Percentiles rank a stretch among this genome's conserved stretches.
phyloP scores from a whole-genome alignment of 352 stramenopile genomes.

The Globisporangium echinulatum region DNA sequence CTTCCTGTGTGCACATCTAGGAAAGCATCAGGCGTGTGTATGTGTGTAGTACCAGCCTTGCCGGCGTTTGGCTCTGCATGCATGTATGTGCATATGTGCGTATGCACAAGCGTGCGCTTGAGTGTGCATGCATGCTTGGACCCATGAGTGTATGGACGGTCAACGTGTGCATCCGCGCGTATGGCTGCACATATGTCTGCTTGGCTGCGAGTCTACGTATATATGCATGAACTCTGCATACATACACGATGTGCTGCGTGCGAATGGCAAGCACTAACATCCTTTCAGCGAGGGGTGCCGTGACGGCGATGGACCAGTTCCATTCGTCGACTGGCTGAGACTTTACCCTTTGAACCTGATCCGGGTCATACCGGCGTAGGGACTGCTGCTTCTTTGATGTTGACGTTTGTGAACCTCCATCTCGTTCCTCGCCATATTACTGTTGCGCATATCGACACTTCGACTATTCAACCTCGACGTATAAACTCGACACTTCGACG shows the following conservation, averaged over 20 bases:
- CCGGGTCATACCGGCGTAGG: constrained; percentile 57
- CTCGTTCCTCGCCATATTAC: constrained; percentile 3
- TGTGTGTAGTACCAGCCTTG: no score
- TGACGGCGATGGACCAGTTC: constrained; percentile 40
- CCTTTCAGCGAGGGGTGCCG: constrained; percentile 46
- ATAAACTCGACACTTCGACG: background rate
- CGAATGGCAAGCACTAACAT: constrained; percentile 22
- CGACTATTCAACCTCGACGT: background rate
- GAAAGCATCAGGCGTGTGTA: no score
- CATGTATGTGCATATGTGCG: no score
- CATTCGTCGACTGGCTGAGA: constrained; percentile 36
- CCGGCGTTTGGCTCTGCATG: no score
- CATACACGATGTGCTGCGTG: background rate
- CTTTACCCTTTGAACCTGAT: constrained; percentile 64
- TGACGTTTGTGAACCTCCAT: constrained; percentile 21
- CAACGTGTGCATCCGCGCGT: no score
- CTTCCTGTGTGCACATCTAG: no score
- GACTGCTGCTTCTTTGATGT: constrained; percentile 52
- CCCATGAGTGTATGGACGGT: no score
- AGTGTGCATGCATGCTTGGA: no score
- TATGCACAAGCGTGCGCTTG: no score
- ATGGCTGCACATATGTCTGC: no score
- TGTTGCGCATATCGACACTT: constrained; percentile 5
- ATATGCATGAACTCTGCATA: no score
- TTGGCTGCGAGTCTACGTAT: no score